These are phyloP conservation scores for Lumnitzera racemosa DNA, from an alignment of 345 rosid species.

Conservation along the genomic window DNA sequence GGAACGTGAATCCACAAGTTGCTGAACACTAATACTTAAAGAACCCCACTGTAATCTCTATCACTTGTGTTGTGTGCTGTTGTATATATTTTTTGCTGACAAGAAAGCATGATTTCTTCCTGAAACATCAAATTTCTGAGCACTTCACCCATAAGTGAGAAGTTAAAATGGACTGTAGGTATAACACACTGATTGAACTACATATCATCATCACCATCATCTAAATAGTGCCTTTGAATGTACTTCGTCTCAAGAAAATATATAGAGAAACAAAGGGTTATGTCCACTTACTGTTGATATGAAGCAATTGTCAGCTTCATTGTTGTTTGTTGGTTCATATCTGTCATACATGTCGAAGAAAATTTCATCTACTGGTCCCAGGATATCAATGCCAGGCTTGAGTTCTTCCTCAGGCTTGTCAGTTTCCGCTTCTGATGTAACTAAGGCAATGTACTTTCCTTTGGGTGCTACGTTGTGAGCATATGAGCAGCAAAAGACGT, in stretches of 20 bases:
- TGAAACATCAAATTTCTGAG: too few species aligned
- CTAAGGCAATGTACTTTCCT: conserved; percentile 88
- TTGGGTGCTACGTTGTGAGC: conserved; percentile 90
- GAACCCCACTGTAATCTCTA: too few species aligned
- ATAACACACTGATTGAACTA: too few species aligned
- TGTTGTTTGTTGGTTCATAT: conserved; percentile 54
- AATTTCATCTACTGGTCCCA: conserved; percentile 73
- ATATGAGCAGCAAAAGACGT: conserved; percentile 92
- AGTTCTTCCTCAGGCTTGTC: conserved; percentile 68
- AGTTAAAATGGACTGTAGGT: too few species aligned
- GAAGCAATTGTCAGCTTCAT: conserved; percentile 60
- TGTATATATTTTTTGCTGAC: too few species aligned
- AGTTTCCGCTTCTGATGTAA: conserved; percentile 90
- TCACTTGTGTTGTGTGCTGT: not conserved
- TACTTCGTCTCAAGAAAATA: not conserved
- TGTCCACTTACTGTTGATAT: conserved; percentile 58
- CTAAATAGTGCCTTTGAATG: too few species aligned
- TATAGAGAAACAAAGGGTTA: not conserved
- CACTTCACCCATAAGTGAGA: too few species aligned
- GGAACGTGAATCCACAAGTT: too few species aligned
- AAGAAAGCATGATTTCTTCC: too few species aligned
- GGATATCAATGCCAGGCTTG: conserved; percentile 74
- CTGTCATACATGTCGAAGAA: conserved; percentile 79
- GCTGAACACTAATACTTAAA: too few species aligned
- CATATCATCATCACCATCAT: too few species aligned